A percentile compares a stretch with the other conserved stretches of the same genome.
These are phyloP conservation scores for Eurotiales sp. DNA, from an alignment of 2,329 filamentous ascomycete genomes.

Conservation along the genomic window DNA sequence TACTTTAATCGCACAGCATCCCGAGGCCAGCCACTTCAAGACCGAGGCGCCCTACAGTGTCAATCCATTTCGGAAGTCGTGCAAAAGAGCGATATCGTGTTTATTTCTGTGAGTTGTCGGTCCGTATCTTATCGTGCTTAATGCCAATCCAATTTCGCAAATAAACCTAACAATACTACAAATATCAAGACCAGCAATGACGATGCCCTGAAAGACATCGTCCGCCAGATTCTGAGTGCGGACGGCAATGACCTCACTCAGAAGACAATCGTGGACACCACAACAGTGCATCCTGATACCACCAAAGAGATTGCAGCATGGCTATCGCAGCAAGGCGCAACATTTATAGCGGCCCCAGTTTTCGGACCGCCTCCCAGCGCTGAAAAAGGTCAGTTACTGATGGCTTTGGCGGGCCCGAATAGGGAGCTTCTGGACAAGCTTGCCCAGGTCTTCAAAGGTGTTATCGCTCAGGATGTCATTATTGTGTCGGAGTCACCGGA, in stretches of 20 bases:
- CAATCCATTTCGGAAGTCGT: constrained; percentile 7
- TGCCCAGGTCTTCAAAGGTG: constrained; percentile 9
- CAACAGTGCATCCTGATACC: constrained; percentile 16
- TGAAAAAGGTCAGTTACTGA: constrained; percentile 12
- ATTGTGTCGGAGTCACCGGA: constrained; percentile 16
- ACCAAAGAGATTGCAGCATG: constrained; percentile 6
- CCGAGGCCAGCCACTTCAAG: constrained; percentile 10
- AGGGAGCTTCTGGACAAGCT: constrained; percentile 1
- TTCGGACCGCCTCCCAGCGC: constrained; percentile 16
- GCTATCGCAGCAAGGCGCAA: constrained; percentile 2
- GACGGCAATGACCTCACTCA: constrained; percentile 5
- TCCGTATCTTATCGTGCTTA: too few relatives aligned
- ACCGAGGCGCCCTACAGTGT: constrained; percentile 3
- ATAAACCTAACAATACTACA: too few relatives aligned
- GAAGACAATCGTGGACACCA: constrained; percentile 16
- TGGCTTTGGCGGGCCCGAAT: constrained; percentile 10
- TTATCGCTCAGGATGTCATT: constrained; percentile 15
- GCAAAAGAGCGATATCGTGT: constrained; percentile 11
- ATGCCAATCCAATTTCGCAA: background rate
- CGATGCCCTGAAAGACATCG: background rate
- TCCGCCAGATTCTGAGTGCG: background rate
- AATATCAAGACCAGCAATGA: background rate
- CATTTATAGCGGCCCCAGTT: constrained; percentile 10
- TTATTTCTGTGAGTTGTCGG: constrained; percentile 17
- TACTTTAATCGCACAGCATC: constrained; percentile 15